Base-by-base conservation (phyloP, 495 filamentous ascomycete species). In the Astrocystis sublimbata region DNA sequence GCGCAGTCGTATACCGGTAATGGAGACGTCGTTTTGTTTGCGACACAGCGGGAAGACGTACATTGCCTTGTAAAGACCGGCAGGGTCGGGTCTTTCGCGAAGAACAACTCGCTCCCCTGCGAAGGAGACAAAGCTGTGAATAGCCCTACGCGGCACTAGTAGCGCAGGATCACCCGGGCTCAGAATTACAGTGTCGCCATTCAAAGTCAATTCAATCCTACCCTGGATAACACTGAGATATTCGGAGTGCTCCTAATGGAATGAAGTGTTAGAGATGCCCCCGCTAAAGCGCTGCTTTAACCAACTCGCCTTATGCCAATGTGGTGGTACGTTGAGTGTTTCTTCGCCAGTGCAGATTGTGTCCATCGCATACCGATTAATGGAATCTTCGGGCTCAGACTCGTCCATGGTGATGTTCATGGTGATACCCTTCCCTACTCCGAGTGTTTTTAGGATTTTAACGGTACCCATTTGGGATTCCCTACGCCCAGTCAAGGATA, bases 231-330 rank as follows among this genome's bases (percentile, higher is more conserved):
- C 61, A 28, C 40, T 60, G 2, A 68, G 49, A 40, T 68, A 38
- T 33, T 68, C 65, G 40, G 61, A 45, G 46, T 68, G 65, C 36
- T 64, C 35, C 65, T 68, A 41, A 46, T 12, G n/a, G 19, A 7
- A 52, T 50, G 6, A 19, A 41, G 23, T 21, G 58, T 42, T 53
- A 33, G 57, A 3, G 15, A 17, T 42, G 38, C 33, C 17, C 43
- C 23, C 9, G 23, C n/a, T n/a, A n/a, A n/a, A n/a, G n/a, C n/a
- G n/a, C n/a, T n/a, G n/a, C n/a, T n/a, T n/a, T n/a, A n/a, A n/a
- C n/a, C n/a, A n/a, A 67, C 65, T 65, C 15, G 65, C 65, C 62
- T 65, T 68, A 21, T 68, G n/a, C 65, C 65, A 68, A 60, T 68
- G 65, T n/a, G 62, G 40, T 56, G 54, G 65, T 46, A 68, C 46